Percentiles rank a stretch among this genome's conserved stretches.
Evolutionary conservation across 2,329 filamentous ascomycete species (phyloP).

Genomic region (Paecilomyces dactylethromorphus): DNA sequence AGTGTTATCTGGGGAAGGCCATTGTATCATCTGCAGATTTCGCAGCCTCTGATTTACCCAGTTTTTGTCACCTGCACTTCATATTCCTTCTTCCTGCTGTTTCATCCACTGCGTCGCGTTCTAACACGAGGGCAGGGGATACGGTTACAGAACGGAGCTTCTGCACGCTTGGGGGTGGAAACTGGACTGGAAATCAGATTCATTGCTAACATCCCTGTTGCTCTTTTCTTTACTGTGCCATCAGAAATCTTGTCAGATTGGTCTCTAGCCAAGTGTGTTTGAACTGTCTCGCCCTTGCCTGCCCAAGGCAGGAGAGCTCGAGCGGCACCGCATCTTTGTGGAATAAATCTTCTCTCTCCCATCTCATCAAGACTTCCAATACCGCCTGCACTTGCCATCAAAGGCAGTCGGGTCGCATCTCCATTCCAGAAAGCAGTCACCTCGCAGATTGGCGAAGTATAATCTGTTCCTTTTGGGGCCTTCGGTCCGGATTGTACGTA

Average conservation of each 20-base stretch:
- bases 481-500: constrained; percentile 35
- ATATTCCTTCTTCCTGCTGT: not conserved
- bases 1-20: constrained; percentile 1
- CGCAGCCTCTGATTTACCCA: not conserved
- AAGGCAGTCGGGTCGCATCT: constrained; percentile 14
- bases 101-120: not conserved
- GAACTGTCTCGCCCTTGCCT: constrained; percentile 6
- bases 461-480: constrained; percentile 7
- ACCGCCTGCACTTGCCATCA: constrained; percentile 23
- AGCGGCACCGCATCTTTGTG: constrained; percentile 16
- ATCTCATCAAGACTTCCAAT: constrained; percentile 12
- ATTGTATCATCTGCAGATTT: constrained; percentile 2
- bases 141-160: constrained; percentile 4
- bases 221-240: constrained; percentile 10
- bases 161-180: constrained; percentile 9
- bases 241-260: constrained; percentile 12
- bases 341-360: constrained; percentile 11
- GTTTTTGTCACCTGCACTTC: not conserved
- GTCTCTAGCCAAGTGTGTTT: constrained; percentile 9
- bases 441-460: constrained; percentile 4
- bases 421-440: constrained; percentile 9
- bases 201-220: constrained; percentile 8
- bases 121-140: constrained; percentile 11
- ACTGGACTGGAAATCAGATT: constrained; percentile 6
- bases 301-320: constrained; percentile 15